phyloP scores from a whole-genome alignment of 345 rosid species.

The Hibiscus tridactylites region DNA sequence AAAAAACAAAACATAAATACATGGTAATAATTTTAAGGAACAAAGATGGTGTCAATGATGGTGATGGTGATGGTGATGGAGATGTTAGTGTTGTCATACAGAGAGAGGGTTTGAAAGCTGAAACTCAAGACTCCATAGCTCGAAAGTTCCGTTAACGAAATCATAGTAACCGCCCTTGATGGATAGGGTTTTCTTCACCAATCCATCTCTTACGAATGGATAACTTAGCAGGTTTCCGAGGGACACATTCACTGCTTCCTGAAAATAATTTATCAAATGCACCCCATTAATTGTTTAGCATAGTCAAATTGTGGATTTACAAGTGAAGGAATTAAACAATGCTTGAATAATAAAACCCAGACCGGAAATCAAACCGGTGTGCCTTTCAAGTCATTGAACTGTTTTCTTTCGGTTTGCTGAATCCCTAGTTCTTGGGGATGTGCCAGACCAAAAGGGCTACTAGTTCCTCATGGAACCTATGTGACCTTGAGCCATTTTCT shows the following conservation, averaged over 20 bases:
- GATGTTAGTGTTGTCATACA: constrained; percentile 57
- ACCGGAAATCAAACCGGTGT: not conserved
- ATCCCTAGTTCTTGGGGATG: not conserved
- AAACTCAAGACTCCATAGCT: constrained; percentile 88
- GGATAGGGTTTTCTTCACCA: constrained; percentile 70
- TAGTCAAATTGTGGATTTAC: not conserved
- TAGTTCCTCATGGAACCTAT: not conserved
- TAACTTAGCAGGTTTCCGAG: constrained; percentile 75
- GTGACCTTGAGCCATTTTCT: not conserved
- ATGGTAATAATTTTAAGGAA: constrained; percentile 9
- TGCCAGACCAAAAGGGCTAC: not conserved
- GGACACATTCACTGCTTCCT: constrained; percentile 97
- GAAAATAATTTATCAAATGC: constrained; percentile 5
- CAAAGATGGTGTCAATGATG: constrained; percentile 22
- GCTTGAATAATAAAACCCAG: not conserved
- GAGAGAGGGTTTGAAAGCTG: constrained; percentile 60
- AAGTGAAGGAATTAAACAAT: not conserved
- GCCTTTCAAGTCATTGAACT: not conserved
- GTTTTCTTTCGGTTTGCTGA: not conserved
- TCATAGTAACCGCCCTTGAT: constrained; percentile 90
- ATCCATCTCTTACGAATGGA: constrained; percentile 90
- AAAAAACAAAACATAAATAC: constrained; percentile 22
- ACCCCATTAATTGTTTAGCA: not conserved
- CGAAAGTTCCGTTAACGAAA: constrained; percentile 66
- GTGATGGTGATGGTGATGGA: no score